These are phyloP conservation scores for Circinella umbellata DNA, from an alignment of 371 early-diverging fungal species.

Conservation along the genomic window DNA sequence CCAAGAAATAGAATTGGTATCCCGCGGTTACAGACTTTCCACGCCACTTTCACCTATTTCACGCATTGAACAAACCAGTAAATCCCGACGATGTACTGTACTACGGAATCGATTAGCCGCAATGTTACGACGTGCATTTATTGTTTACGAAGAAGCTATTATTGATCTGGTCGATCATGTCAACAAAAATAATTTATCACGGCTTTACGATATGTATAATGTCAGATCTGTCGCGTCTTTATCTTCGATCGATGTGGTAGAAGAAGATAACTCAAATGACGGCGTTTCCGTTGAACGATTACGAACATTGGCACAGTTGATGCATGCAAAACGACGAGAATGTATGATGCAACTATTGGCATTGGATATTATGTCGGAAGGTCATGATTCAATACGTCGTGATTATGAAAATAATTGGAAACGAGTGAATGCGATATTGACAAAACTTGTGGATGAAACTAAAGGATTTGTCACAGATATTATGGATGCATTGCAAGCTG, in stretches of 20 bases:
- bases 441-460: slow-evolving; percentile 33
- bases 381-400: slow-evolving; percentile 31
- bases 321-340: slow-evolving; percentile 55
- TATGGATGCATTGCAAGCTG: slow-evolving; percentile 34
- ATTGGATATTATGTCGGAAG: slow-evolving; percentile 37
- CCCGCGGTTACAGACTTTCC: slow-evolving; percentile 71
- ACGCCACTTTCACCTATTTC: slow-evolving; percentile 68
- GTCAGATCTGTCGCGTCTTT: slow-evolving; percentile 43
- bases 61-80: slow-evolving; percentile 67
- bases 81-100: slow-evolving; percentile 55
- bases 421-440: slow-evolving; percentile 33
- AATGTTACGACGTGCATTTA: slow-evolving; percentile 45
- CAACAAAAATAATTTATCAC: slow-evolving; percentile 34
- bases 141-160: slow-evolving; percentile 47
- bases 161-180: slow-evolving; percentile 43
- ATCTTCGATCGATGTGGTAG: slow-evolving; percentile 32
- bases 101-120: slow-evolving; percentile 36
- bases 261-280: slow-evolving; percentile 13
- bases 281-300: slow-evolving; percentile 40
- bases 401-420: slow-evolving; percentile 41
- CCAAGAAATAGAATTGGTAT: slow-evolving; percentile 76
- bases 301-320: slow-evolving; percentile 40
- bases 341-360: slow-evolving; percentile 54
- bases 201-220: slow-evolving; percentile 53
- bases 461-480: slow-evolving; percentile 33